phyloP scores from a whole-genome alignment of 2,329 filamentous ascomycete genomes.

The Pseudopithomyces chartarum region DNA sequence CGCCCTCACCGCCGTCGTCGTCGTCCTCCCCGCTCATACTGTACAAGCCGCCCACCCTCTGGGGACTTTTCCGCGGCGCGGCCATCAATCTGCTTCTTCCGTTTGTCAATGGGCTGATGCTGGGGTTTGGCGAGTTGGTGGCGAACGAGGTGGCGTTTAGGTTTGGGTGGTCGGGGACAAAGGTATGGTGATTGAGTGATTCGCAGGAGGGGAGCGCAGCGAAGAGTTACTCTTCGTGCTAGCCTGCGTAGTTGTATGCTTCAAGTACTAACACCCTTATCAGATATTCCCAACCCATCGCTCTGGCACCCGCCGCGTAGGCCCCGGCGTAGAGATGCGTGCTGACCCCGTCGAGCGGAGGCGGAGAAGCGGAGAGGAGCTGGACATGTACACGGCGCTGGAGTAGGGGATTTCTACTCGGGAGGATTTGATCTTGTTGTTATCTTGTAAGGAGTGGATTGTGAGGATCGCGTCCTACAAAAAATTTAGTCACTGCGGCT shows the following conservation, averaged over 20 bases:
- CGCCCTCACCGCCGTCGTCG: slow-evolving; percentile 66
- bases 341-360: slow-evolving; percentile 66
- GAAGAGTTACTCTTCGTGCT: neutral
- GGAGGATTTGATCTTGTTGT: neutral
- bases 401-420: slow-evolving; percentile 60
- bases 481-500: too few relatives aligned
- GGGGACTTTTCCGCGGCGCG: slow-evolving; percentile 82
- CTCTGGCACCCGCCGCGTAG: slow-evolving; percentile 65
- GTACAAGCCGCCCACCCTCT: slow-evolving; percentile 86
- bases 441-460: too few relatives aligned
- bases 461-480: too few relatives aligned
- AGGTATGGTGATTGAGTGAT: slow-evolving; percentile 65
- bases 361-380: slow-evolving; percentile 56
- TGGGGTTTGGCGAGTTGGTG: slow-evolving; percentile 95
- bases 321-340: slow-evolving; percentile 81
- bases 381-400: slow-evolving; percentile 70
- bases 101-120: slow-evolving; percentile 97
- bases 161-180: slow-evolving; percentile 91
- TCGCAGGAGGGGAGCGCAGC: neutral
- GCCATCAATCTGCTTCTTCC: slow-evolving; percentile 95
- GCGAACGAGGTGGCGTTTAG: slow-evolving; percentile 94
- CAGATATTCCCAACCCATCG: slow-evolving; percentile 64
- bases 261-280: neutral
- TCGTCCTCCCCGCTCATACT: slow-evolving; percentile 74
- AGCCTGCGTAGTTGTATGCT: neutral